Conservation (phyloP, 1,284 basidiomycete genomes). For the Irpex lacteus region DNA sequence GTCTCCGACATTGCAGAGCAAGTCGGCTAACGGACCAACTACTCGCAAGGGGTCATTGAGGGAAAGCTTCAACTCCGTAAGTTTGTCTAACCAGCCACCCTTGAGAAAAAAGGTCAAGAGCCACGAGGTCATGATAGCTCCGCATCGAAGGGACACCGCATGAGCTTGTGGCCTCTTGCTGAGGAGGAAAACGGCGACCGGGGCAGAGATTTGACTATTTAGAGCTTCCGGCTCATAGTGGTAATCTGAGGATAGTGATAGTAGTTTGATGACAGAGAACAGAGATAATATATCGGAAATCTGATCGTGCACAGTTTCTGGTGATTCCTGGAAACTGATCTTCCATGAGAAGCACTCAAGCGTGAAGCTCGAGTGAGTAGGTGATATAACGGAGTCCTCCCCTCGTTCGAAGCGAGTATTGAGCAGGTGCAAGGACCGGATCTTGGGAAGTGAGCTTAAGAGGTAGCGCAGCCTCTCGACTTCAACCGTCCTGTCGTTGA, state of each 20-base stretch:
- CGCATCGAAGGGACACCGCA: background rate
- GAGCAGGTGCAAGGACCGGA: background rate
- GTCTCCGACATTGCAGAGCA: background rate
- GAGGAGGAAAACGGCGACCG: background rate
- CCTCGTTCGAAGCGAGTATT: background rate
- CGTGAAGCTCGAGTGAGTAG: background rate
- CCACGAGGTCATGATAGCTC: background rate
- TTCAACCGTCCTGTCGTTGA: background rate
- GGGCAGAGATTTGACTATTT: background rate
- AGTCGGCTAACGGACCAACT: background rate
- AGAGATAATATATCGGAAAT: background rate
- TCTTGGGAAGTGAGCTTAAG: background rate
- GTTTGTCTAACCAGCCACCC: background rate
- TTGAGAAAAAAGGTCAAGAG: background rate
- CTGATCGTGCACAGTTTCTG: background rate
- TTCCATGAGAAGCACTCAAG: background rate
- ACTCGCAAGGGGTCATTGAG: background rate
- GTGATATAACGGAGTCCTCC: background rate
- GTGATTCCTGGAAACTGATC: background rate
- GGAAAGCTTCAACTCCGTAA: background rate
- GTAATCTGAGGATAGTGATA: background rate
- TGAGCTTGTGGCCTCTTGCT: background rate
- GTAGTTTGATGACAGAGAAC: background rate
- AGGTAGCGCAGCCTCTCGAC: background rate
- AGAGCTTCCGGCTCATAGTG: background rate